phyloP scores from a whole-genome alignment of 2,329 filamentous ascomycete species.

The Gaeumannomyces tritici region DNA sequence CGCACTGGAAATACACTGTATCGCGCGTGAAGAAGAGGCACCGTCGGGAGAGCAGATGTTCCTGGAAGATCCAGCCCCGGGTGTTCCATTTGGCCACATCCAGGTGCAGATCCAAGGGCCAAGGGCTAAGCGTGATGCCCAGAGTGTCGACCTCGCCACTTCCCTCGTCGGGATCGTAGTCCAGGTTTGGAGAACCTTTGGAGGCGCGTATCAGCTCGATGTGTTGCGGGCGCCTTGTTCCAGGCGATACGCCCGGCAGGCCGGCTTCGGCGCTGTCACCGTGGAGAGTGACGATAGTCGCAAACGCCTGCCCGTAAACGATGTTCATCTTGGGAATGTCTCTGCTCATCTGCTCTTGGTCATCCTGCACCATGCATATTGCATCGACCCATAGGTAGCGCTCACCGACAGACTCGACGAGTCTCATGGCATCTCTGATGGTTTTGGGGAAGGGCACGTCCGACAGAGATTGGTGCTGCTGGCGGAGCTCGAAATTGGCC shows the following conservation, averaged over 20 bases:
- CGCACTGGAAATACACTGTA: background rate
- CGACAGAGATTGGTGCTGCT: background rate
- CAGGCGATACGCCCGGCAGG: background rate
- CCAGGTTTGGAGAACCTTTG: background rate
- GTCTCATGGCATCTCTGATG: background rate
- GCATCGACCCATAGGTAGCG: background rate
- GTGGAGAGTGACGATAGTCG: background rate
- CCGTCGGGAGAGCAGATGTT: background rate
- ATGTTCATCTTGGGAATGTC: conserved; percentile 7
- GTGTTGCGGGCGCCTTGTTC: background rate
- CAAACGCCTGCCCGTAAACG: conserved; percentile 15
- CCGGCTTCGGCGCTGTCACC: background rate
- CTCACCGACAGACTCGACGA: background rate
- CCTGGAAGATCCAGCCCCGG: background rate
- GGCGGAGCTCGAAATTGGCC: background rate
- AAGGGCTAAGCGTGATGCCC: background rate
- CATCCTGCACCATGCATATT: background rate
- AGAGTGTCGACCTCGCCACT: background rate
- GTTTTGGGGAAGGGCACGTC: background rate
- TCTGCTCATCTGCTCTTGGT: background rate
- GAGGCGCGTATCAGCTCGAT: background rate
- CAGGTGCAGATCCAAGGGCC: background rate
- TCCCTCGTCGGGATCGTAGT: background rate
- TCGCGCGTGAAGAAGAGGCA: background rate
- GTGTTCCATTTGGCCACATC: background rate